These are phyloP conservation scores for Malus sieversii DNA, from an alignment of 306 rosid species.

Conservation along the genomic window DNA sequence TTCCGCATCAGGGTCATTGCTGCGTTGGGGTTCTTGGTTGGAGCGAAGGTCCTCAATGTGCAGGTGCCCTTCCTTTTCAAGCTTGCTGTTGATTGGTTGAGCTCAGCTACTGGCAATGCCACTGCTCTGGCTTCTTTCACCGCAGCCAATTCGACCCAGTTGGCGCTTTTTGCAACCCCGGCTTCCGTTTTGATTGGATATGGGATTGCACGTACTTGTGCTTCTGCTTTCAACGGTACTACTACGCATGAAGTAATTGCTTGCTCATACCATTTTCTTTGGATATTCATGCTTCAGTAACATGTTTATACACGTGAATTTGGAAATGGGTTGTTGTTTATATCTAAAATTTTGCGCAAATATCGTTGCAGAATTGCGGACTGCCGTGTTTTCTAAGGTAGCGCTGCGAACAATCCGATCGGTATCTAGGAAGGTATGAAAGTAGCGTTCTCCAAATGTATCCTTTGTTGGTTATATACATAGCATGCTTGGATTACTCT, in stretches of 20 bases:
- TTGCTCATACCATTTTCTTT: conserved; percentile 25
- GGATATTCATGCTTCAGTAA: not conserved
- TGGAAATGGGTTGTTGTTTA: conserved; percentile 3
- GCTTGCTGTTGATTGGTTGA: conserved; percentile 89
- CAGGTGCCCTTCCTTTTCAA: conserved; percentile 97
- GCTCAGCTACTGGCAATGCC: conserved; percentile 58
- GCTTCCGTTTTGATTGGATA: conserved; percentile 82
- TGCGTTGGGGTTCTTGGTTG: conserved; percentile 77
- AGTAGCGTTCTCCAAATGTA: conserved; percentile 4
- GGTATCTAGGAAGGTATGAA: conserved; percentile 79
- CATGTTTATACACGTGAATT: not conserved
- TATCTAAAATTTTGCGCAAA: not conserved
- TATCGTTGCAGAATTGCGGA: conserved; percentile 68
- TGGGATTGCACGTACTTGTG: conserved; percentile 84
- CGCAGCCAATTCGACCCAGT: conserved; percentile 46
- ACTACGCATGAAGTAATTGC: conserved; percentile 43
- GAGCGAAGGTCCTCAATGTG: conserved; percentile 95
- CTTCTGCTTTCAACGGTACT: conserved; percentile 96
- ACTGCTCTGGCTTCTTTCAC: conserved; percentile 52
- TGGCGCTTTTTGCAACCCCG: conserved; percentile 76
- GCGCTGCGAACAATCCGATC: conserved; percentile 90
- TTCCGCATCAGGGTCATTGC: conserved; percentile 72
- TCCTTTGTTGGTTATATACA: not conserved
- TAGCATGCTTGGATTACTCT: not conserved
- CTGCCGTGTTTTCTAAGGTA: conserved; percentile 89